Base-by-base conservation (phyloP, 768 basidiomycete species). In the Panus rudis region DNA sequence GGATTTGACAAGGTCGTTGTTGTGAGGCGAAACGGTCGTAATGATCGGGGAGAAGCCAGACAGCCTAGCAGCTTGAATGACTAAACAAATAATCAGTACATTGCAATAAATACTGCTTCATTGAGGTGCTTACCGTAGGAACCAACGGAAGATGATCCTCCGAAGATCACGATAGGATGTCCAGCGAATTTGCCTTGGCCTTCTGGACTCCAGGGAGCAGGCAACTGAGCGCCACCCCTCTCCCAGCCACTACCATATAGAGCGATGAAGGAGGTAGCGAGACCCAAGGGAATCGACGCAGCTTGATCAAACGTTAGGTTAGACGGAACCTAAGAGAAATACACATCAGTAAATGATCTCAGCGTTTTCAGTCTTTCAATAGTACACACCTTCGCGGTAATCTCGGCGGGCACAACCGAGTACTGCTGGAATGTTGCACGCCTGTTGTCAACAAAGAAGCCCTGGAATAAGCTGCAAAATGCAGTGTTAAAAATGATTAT, bases 231-330 rank as follows among this genome's bases (percentile, higher is more conserved):
- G 43, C 20, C 33, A 27, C 23, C 34, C 23, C 23, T 45, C 38
- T 10, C n/a, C 16, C 10, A 30, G 28, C 30, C 6, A 22, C 35
- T 21, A 22, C 46, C 43, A 52, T 60, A 66, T 12, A 65, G 48
- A 2, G 54, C 65, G 8, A 52, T 24, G 1, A 59, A 52, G 3
- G 58, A 60, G n/a, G 64, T 64, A 4, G 52, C 57, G 13, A 63
- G 47, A 0, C 49, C 58, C 10, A 62, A 50, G 5, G 65, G 64
- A 6, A 66, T 45, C 2, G 63, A 50, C 2, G 60, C 45, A 0
- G 62, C 66, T 24, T 60, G 26, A 6, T 63, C 63, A 38, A 63
- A 57, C 1, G 57, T 48, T 19, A 65, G 34, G 25, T 54, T 54
- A 4, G 46, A 37, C 0, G 63, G 65, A 13, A 66, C 50, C 54